These are phyloP conservation scores for Brassica balearica DNA, from an alignment of 441 rosid species.

Conservation along the genomic window DNA sequence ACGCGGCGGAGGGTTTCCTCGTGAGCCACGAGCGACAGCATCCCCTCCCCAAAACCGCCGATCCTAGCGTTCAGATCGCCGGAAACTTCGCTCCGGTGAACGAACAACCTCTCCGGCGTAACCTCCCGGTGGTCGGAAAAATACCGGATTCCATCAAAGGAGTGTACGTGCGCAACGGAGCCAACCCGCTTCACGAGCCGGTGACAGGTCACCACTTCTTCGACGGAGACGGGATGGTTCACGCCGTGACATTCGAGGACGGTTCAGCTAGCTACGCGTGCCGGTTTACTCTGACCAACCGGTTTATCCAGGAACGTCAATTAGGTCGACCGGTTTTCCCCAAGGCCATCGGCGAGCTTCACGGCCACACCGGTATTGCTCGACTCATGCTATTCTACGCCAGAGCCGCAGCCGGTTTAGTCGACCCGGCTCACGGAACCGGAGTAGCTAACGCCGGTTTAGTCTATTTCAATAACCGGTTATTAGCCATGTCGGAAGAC, in stretches of 20 bases:
- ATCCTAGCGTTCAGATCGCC: constrained; percentile 63
- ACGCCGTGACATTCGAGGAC: constrained; percentile 54
- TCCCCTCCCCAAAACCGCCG: constrained; percentile 68
- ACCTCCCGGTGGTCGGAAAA: constrained; percentile 57
- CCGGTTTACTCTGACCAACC: constrained; percentile 68
- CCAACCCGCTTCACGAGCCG: constrained; percentile 74
- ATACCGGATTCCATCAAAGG: constrained; percentile 64
- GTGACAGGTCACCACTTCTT: constrained; percentile 79
- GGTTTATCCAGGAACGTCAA: constrained; percentile 62
- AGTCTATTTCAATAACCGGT: constrained; percentile 63
- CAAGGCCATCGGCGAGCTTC: constrained; percentile 80
- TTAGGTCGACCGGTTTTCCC: constrained; percentile 76
- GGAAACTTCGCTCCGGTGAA: constrained; percentile 78
- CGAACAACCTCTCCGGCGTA: constrained; percentile 53
- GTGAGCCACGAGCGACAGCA: constrained; percentile 53
- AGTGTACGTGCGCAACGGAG: constrained; percentile 73
- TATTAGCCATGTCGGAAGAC: constrained; percentile 81
- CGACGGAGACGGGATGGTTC: constrained; percentile 88
- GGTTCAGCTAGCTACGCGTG: constrained; percentile 67
- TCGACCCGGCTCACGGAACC: constrained; percentile 67
- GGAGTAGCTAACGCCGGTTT: constrained; percentile 86
- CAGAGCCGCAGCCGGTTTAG: constrained; percentile 61
- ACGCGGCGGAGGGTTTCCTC: constrained; percentile 57
- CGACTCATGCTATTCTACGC: constrained; percentile 68
- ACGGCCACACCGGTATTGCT: constrained; percentile 79